These are phyloP conservation scores for Cyanodermella asteris DNA, from an alignment of 2,329 filamentous ascomycete genomes.

Conservation along the genomic window DNA sequence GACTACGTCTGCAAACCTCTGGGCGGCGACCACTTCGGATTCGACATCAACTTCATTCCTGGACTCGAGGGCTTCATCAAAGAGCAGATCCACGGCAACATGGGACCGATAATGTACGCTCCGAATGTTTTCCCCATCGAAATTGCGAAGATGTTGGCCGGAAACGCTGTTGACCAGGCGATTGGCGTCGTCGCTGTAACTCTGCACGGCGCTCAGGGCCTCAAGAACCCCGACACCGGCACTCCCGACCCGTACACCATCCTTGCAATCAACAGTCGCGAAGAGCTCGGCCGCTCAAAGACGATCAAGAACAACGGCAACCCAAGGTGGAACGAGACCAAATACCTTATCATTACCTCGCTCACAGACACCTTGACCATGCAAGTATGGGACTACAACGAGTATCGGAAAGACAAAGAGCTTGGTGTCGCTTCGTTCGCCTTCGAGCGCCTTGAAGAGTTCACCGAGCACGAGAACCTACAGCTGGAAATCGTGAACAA, in stretches of 20 bases:
- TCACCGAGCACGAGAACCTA: constrained; percentile 62
- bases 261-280: constrained; percentile 64
- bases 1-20: constrained; percentile 97
- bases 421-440: constrained; percentile 70
- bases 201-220: constrained; percentile 69
- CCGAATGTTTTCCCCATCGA: constrained; percentile 97
- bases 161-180: constrained; percentile 81
- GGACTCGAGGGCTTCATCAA: constrained; percentile 83
- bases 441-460: constrained; percentile 59
- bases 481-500: constrained; percentile 64
- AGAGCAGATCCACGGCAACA: constrained; percentile 84
- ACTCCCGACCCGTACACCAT: constrained; percentile 78
- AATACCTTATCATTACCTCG: constrained; percentile 85
- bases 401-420: constrained; percentile 90
- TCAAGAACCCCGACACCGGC: constrained; percentile 84
- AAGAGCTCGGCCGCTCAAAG: constrained; percentile 72
- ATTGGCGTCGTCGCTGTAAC: constrained; percentile 86
- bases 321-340: constrained; percentile 88
- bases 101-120: constrained; percentile 93
- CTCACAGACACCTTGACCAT: constrained; percentile 75
- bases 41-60: constrained; percentile 98
- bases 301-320: constrained; percentile 63
- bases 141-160: constrained; percentile 92
- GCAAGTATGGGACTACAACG: constrained; percentile 78
- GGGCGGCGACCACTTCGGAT: constrained; percentile 83